A percentile compares a stretch with the other conserved stretches of the same genome.
Evolutionary conservation across 2,329 filamentous ascomycete genomes (phyloP).

Genomic region (Exophiala aquamarina): DNA sequence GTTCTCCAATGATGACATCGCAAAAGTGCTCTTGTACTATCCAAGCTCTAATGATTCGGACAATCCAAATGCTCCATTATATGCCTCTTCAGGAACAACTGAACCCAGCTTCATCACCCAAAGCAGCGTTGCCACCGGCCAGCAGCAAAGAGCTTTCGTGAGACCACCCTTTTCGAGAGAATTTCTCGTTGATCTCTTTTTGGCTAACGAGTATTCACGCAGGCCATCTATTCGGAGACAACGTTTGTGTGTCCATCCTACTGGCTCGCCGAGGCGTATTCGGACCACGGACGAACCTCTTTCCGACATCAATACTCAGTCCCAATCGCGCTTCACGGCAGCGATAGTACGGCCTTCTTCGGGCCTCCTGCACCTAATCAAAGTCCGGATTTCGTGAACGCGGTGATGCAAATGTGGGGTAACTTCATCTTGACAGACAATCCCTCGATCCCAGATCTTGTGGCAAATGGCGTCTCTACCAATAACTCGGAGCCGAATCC

Average conservation of each 20-base stretch:
- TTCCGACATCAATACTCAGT: slow-evolving; percentile 55
- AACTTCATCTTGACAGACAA: slow-evolving; percentile 46
- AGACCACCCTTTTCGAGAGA: background rate
- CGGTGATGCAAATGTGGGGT: slow-evolving; percentile 46
- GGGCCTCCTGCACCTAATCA: slow-evolving; percentile 18
- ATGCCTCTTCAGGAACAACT: slow-evolving; percentile 38
- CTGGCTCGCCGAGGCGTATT: slow-evolving; percentile 51
- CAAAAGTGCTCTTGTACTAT: slow-evolving; percentile 41
- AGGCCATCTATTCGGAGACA: slow-evolving; percentile 54
- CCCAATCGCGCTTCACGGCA: slow-evolving; percentile 52
- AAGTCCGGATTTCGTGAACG: slow-evolving; percentile 36
- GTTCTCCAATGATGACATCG: slow-evolving; percentile 41
- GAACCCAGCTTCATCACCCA: slow-evolving; percentile 52
- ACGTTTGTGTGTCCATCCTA: slow-evolving; percentile 58
- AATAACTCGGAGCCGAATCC: slow-evolving; percentile 23
- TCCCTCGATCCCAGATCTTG: slow-evolving; percentile 38
- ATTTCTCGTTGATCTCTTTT: no score
- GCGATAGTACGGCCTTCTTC: slow-evolving; percentile 39
- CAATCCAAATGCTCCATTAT: slow-evolving; percentile 30
- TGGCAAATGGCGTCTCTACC: slow-evolving; percentile 27
- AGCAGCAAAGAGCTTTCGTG: slow-evolving; percentile 51
- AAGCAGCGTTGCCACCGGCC: slow-evolving; percentile 50
- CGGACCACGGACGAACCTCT: slow-evolving; percentile 49
- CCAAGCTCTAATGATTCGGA: slow-evolving; percentile 32
- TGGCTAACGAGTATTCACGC: background rate